phyloP scores from a whole-genome alignment of 371 early-diverging fungal species.

The Mucor mucedo region DNA sequence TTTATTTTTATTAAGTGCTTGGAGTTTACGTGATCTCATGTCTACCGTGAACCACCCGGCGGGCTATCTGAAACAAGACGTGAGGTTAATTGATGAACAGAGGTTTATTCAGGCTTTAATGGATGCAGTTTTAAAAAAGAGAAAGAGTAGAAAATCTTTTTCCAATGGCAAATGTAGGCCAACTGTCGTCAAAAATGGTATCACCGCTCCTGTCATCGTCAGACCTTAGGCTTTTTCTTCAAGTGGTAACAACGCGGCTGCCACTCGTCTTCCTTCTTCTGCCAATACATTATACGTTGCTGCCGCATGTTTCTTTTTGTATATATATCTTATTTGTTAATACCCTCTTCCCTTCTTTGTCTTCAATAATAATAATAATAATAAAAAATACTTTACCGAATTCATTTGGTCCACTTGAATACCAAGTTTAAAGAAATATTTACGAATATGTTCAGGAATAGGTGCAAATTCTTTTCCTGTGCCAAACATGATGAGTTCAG shows the following conservation, averaged over 20 bases:
- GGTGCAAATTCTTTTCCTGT: slow-evolving; percentile 62
- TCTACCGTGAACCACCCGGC: slow-evolving; percentile 17
- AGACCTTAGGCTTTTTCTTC: slow-evolving; percentile 17
- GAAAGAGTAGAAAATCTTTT: slow-evolving; percentile 7
- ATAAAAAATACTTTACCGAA: slow-evolving; percentile 45
- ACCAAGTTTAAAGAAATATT: slow-evolving; percentile 56
- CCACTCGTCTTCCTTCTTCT: slow-evolving; percentile 67
- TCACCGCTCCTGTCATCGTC: slow-evolving; percentile 7
- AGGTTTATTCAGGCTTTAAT: slow-evolving; percentile 30
- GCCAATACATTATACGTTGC: slow-evolving; percentile 68
- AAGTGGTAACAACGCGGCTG: slow-evolving; percentile 61
- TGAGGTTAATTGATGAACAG: slow-evolving; percentile 27
- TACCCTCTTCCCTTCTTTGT: not conserved
- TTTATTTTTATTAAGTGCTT: slow-evolving; percentile 48
- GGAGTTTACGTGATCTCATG: slow-evolving; percentile 48
- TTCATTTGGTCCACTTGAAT: slow-evolving; percentile 71
- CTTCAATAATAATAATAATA: not conserved
- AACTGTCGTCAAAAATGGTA: slow-evolving; percentile 2
- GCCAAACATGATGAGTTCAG: slow-evolving; percentile 62
- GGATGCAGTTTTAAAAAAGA: slow-evolving; percentile 24
- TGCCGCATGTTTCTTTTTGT: slow-evolving; percentile 61
- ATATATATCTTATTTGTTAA: not conserved
- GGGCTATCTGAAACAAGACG: slow-evolving; percentile 10
- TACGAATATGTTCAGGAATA: slow-evolving; percentile 55
- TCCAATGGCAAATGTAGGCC: not conserved